A percentile compares a stretch with the other conserved stretches of the same genome.
Evolutionary conservation across 164 flowering plant species (phyloP).

Genomic region (grape (Vitis vinifera)): DNA sequence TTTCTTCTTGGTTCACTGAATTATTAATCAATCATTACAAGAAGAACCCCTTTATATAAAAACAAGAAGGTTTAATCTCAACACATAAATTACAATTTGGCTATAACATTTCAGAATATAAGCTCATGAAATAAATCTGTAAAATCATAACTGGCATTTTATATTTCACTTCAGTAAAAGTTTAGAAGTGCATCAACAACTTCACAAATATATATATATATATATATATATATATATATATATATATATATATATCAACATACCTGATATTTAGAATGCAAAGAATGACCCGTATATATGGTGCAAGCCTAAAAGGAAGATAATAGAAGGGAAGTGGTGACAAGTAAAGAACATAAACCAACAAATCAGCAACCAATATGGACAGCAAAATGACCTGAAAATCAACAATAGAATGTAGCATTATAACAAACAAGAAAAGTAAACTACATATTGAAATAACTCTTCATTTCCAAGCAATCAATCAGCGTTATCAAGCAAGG

Average conservation of each 20-base stretch:
- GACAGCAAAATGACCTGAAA: conserved; percentile 67
- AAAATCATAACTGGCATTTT: background rate
- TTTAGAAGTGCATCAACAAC: background rate
- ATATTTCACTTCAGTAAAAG: background rate
- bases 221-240: background rate
- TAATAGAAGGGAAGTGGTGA: conserved; percentile 55
- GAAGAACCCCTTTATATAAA: no score
- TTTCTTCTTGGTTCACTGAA: no score
- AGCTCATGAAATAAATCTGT: background rate
- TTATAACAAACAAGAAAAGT: background rate
- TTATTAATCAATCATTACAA: no score
- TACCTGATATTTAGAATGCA: conserved; percentile 76
- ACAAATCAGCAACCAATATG: conserved; percentile 64
- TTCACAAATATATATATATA: no score
- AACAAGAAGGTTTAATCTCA: no score
- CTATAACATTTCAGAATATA: background rate
- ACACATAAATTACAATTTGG: no score
- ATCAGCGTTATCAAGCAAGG: background rate
- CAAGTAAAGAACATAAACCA: conserved; percentile 56
- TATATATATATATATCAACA: background rate
- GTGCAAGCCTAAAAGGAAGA: conserved; percentile 87
- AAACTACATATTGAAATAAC: background rate
- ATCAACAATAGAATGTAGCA: background rate
- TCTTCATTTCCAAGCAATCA: background rate
- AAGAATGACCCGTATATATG: conserved; percentile 76